phyloP scores from a whole-genome alignment of 2,329 filamentous ascomycete genomes.

The Aspergillus vadensis region DNA sequence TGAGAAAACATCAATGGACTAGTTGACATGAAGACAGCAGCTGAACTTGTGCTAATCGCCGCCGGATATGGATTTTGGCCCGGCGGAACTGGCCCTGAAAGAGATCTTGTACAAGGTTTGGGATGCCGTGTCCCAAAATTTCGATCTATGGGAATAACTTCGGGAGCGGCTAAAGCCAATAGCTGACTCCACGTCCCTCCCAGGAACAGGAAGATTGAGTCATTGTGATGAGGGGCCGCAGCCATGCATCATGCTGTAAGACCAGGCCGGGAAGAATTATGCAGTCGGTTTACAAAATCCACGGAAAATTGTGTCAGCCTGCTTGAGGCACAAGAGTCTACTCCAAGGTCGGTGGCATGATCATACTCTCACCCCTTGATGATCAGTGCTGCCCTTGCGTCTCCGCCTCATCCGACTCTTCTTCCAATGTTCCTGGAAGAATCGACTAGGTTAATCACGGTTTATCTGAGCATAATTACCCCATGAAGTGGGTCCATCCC shows the following conservation, averaged over 20 bases:
- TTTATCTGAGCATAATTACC: not conserved
- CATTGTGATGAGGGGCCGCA: not conserved
- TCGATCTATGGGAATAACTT: not conserved
- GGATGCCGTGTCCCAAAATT: not conserved
- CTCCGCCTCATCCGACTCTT: not conserved
- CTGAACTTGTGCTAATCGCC: not conserved
- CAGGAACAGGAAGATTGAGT: not conserved
- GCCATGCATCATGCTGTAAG: not conserved
- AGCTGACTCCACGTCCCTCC: not conserved
- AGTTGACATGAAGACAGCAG: not conserved
- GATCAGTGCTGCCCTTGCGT: slow-evolving; percentile 2
- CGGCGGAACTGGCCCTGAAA: not conserved
- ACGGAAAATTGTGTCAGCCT: slow-evolving; percentile 1
- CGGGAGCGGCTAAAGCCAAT: not conserved
- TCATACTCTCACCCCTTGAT: slow-evolving; percentile 1
- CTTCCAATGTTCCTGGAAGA: not conserved
- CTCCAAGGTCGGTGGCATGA: not conserved
- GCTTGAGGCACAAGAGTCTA: not conserved
- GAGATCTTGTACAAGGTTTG: not conserved
- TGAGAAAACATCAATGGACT: not conserved
- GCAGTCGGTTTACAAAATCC: not conserved
- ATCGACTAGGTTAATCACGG: not conserved
- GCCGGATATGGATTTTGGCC: not conserved
- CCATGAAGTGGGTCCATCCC: not conserved
- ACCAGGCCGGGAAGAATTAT: not conserved